A percentile compares a stretch with the other conserved stretches of the same genome.
Evolutionary conservation across 1,284 basidiomycete species (phyloP).

Genomic region (Naganishia cerealis): DNA sequence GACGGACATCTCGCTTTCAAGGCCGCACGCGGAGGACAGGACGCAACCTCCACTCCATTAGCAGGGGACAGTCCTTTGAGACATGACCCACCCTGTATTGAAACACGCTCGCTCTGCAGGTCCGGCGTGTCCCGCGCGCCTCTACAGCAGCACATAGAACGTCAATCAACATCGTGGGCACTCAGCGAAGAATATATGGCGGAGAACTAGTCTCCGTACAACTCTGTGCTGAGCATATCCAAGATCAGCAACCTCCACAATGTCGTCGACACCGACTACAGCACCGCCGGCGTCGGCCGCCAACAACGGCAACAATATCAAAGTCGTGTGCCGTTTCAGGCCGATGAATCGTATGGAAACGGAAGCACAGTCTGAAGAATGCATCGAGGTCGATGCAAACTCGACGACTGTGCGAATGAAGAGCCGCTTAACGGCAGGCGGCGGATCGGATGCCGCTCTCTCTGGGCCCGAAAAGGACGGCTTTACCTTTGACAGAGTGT

Average conservation of each 20-base stretch:
- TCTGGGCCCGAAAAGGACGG: conserved; percentile 60
- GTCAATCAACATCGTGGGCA: not conserved
- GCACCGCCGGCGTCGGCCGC: not conserved
- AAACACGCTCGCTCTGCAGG: too few species aligned
- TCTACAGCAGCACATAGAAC: not conserved
- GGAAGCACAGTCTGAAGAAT: conserved; percentile 84
- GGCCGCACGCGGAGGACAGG: not conserved
- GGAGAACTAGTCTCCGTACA: too few species aligned
- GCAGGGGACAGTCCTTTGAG: too few species aligned
- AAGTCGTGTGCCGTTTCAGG: conserved; percentile 70
- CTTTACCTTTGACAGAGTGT: conserved; percentile 96
- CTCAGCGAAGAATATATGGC: too few species aligned
- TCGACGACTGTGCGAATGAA: conserved; percentile 74
- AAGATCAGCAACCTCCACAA: not conserved
- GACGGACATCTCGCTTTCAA: too few species aligned
- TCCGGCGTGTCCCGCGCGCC: too few species aligned
- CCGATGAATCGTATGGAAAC: conserved; percentile 90
- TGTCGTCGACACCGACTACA: not conserved
- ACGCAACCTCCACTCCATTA: too few species aligned
- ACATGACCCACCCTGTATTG: too few species aligned
- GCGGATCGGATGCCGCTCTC: conserved; percentile 62
- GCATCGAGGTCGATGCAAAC: conserved; percentile 83
- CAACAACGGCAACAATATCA: conserved; percentile 57
- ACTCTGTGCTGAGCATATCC: not conserved
- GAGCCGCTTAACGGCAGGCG: conserved; percentile 67